Conservation (phyloP, 2,329 filamentous ascomycete genomes). For the Fusarium secorum region DNA sequence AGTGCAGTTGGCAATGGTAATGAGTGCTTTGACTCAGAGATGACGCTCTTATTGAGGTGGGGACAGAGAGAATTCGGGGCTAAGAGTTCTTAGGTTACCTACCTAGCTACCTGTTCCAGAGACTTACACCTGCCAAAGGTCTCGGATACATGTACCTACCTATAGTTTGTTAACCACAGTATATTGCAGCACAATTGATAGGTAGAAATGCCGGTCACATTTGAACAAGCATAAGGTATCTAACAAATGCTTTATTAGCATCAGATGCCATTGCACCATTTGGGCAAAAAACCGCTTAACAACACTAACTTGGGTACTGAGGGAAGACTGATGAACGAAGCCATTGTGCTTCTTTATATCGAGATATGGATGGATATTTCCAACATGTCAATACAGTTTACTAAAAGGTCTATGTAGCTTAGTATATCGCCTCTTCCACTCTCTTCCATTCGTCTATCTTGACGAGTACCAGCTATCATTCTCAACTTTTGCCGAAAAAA, state of each 20-base stretch:
- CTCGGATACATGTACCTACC: not conserved
- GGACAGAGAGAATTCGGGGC: slow-evolving; percentile 14
- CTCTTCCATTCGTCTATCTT: not conserved
- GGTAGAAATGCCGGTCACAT: not conserved
- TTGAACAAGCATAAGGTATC: not conserved
- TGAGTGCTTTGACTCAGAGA: slow-evolving; percentile 29
- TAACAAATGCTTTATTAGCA: not conserved
- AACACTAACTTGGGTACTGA: not conserved
- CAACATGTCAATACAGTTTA: not conserved
- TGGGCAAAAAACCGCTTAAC: not conserved
- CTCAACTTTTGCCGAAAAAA: not conserved
- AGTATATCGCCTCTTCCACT: not conserved
- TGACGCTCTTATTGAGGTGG: slow-evolving; percentile 30
- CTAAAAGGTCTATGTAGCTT: not conserved
- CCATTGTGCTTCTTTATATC: not conserved
- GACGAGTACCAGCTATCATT: not conserved
- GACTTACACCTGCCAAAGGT: not conserved
- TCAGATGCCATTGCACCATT: not conserved
- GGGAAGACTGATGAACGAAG: not conserved
- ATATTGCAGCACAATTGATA: not conserved
- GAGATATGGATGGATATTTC: not conserved
- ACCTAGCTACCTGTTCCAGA: not conserved
- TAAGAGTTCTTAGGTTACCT: not conserved
- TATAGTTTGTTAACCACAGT: not conserved
- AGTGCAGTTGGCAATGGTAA: slow-evolving; percentile 5